Evolutionary conservation across 1,284 basidiomycete genomes (phyloP).

Genomic region (Entoloma clypeatum): DNA sequence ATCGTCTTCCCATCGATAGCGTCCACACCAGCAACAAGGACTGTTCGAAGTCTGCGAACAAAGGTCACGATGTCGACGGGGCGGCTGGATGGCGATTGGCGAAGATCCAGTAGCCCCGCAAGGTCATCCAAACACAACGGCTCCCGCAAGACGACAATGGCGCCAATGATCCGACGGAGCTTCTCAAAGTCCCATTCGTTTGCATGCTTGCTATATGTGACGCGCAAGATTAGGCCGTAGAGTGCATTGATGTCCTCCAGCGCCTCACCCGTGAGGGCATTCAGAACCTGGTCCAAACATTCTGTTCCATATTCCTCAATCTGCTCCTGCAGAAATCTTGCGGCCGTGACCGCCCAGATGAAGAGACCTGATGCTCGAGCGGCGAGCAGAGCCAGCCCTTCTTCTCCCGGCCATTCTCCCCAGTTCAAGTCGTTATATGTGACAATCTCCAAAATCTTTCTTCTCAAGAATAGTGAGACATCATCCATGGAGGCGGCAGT

Average conservation of each 20-base stretch:
- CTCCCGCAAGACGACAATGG: slow-evolving; percentile 7
- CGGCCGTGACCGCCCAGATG: slow-evolving; percentile 12
- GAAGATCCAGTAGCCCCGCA: slow-evolving; percentile 6
- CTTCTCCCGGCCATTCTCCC: slow-evolving; percentile 9
- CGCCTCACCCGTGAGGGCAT: slow-evolving; percentile 4
- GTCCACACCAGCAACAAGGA: slow-evolving; percentile 12
- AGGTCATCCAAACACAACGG: slow-evolving; percentile 9
- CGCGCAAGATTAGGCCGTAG: too few species aligned
- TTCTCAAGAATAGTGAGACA: slow-evolving; percentile 6
- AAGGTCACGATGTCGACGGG: slow-evolving; percentile 9
- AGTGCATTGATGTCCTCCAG: too few species aligned
- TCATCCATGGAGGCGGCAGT: slow-evolving; percentile 9
- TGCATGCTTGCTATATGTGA: too few species aligned
- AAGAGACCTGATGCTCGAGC: slow-evolving; percentile 10
- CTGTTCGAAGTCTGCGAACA: slow-evolving; percentile 11
- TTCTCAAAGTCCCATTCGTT: too few species aligned
- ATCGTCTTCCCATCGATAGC: slow-evolving; percentile 9
- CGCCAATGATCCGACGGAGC: too few species aligned
- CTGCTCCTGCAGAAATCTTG: slow-evolving; percentile 6
- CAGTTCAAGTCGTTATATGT: slow-evolving; percentile 6
- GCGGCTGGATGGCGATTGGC: slow-evolving; percentile 4
- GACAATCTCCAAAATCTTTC: slow-evolving; percentile 1
- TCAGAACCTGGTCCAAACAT: slow-evolving; percentile 5
- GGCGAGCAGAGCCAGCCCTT: slow-evolving; percentile 3
- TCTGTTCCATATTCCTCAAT: slow-evolving; percentile 2